Conservation (phyloP, 1,284 basidiomycete genomes). For the Ceratobasidium sp. region DNA sequence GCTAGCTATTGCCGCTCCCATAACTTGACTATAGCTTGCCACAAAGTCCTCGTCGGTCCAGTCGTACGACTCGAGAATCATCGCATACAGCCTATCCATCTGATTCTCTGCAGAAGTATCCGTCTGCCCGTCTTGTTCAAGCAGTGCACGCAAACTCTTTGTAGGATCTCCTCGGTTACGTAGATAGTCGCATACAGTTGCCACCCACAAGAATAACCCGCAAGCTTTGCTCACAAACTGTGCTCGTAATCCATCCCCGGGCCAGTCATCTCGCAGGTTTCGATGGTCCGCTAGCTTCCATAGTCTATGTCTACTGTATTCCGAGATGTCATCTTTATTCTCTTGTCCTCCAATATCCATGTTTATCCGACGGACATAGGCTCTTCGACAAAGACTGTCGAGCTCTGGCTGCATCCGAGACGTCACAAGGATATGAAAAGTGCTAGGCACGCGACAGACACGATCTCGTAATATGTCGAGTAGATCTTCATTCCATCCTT, state of each 20-base stretch:
- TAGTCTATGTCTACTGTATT: background rate
- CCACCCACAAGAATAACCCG: conserved; percentile 47
- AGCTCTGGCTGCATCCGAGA: conserved; percentile 2
- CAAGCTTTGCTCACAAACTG: background rate
- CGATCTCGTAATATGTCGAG: background rate
- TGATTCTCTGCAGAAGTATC: conserved; percentile 43
- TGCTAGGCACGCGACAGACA: background rate
- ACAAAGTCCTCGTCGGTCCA: conserved; percentile 28
- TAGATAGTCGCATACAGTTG: conserved; percentile 44
- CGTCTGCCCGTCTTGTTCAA: too few species aligned
- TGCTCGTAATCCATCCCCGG: background rate
- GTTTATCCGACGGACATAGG: background rate
- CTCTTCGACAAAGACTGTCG: background rate
- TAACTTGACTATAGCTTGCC: background rate
- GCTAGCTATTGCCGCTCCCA: conserved; percentile 2
- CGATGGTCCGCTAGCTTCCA: background rate
- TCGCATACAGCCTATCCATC: conserved; percentile 45
- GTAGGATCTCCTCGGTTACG: conserved; percentile 36
- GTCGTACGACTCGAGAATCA: background rate
- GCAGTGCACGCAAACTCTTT: conserved; percentile 39
- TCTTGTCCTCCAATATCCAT: background rate
- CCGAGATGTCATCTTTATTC: background rate
- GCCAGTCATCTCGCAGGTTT: background rate
- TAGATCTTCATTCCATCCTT: background rate
- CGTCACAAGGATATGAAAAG: background rate